These are phyloP conservation scores for Termitomyces sp. DNA, from an alignment of 768 basidiomycete genomes.

Conservation along the genomic window DNA sequence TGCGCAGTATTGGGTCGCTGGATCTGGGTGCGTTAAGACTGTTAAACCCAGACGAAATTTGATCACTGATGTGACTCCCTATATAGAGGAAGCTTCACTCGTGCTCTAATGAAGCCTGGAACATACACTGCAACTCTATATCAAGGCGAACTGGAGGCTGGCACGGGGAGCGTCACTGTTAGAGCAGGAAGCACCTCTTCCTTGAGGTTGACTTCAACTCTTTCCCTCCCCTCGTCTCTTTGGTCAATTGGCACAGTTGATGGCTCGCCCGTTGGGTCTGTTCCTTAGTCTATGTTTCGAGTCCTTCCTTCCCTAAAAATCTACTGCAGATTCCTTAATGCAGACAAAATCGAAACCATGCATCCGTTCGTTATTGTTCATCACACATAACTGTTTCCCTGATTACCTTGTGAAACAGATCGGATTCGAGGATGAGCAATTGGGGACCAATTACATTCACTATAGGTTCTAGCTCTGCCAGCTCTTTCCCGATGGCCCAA, in stretches of 20 bases:
- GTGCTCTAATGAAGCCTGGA: conserved; percentile 43
- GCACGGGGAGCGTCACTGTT: conserved; percentile 36
- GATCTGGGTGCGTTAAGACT: conserved; percentile 25
- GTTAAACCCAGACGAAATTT: neutral
- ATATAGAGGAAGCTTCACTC: conserved; percentile 35
- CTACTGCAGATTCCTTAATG: conserved; percentile 36
- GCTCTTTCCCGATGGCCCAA: conserved; percentile 47
- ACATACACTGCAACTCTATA: conserved; percentile 42
- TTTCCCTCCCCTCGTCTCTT: conserved; percentile 31
- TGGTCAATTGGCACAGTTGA: conserved; percentile 45
- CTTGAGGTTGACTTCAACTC: conserved; percentile 24
- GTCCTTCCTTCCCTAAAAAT: too few species aligned
- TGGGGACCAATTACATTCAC: conserved; percentile 46
- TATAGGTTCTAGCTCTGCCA: conserved; percentile 31
- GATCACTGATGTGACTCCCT: neutral
- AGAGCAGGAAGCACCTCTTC: conserved; percentile 33
- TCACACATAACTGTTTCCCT: neutral
- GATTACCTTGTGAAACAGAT: conserved; percentile 13
- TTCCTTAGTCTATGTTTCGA: neutral
- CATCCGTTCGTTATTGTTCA: conserved; percentile 31
- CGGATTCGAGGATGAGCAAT: conserved; percentile 39
- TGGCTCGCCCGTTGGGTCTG: conserved; percentile 37
- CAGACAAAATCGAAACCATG: conserved; percentile 45
- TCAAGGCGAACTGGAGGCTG: conserved; percentile 41
- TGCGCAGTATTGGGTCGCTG: conserved; percentile 43